These are phyloP conservation scores for Hymenotorrendiella dingleyae DNA, from an alignment of 2,329 filamentous ascomycete genomes.

Conservation along the genomic window DNA sequence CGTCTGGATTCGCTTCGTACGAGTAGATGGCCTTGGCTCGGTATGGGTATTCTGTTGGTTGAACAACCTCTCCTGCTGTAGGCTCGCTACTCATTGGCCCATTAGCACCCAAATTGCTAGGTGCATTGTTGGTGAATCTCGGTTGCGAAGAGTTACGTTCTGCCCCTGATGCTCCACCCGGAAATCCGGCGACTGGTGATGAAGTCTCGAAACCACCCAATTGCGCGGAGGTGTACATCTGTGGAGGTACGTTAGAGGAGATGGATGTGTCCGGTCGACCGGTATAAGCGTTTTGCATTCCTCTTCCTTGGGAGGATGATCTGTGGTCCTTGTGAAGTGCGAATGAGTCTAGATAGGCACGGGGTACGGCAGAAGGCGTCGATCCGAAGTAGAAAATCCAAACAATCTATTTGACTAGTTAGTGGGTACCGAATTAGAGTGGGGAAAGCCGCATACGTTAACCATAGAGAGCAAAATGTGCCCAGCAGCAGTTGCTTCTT, in stretches of 20 bases:
- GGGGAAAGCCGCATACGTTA: constrained; percentile 54
- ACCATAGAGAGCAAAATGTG: constrained; percentile 94
- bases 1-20: constrained; percentile 96
- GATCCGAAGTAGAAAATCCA: constrained; percentile 99
- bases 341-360: constrained; percentile 92
- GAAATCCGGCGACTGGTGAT: constrained; percentile 58
- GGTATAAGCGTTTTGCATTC: constrained; percentile 65
- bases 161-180: constrained; percentile 23
- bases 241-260: constrained; percentile 70
- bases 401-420: constrained; percentile 58
- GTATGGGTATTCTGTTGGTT: constrained; percentile 91
- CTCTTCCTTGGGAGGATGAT: constrained; percentile 26
- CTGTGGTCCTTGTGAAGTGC: constrained; percentile 78
- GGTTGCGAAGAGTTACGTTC: constrained; percentile 58
- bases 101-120: constrained; percentile 30
- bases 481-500: constrained; percentile 83
- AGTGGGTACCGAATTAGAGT: constrained; percentile 1
- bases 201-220: constrained; percentile 95
- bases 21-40: constrained; percentile 98
- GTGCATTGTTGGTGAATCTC: constrained; percentile 36
- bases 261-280: constrained; percentile 78
- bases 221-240: constrained; percentile 97
- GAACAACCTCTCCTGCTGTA: constrained; percentile 49
- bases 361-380: constrained; percentile 75
- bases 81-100: constrained; percentile 29